Conservation (phyloP, 768 basidiomycete genomes). For the Lentinus brumalis region DNA sequence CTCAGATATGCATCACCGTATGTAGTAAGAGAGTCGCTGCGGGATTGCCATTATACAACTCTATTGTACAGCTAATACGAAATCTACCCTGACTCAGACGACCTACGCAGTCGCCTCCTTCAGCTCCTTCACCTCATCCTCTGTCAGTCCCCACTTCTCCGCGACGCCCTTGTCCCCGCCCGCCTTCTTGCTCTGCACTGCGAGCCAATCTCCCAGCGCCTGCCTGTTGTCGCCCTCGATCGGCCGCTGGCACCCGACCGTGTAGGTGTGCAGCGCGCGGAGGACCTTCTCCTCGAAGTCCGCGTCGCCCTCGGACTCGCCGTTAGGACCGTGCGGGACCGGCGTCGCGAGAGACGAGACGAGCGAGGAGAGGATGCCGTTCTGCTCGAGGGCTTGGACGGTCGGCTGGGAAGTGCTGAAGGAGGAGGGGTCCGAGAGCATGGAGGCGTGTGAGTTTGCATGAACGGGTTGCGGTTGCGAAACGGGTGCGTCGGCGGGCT, state of each 20-base stretch:
- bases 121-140: constrained; percentile 22
- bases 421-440: constrained; percentile 56
- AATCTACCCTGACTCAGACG: too few relatives aligned
- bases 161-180: constrained; percentile 22
- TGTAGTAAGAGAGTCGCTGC: too few relatives aligned
- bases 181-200: constrained; percentile 17
- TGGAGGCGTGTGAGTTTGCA: constrained; percentile 71
- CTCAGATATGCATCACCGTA: too few relatives aligned
- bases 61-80: too few relatives aligned
- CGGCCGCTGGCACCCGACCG: constrained; percentile 40
- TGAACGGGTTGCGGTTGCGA: constrained; percentile 44
- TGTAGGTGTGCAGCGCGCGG: constrained; percentile 60
- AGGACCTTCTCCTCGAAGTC: constrained; percentile 70
- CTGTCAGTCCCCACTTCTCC: constrained; percentile 33
- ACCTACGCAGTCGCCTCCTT: constrained; percentile 13
- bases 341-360: constrained; percentile 56
- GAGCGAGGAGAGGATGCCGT: constrained; percentile 50
- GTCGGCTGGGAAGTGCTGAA: constrained; percentile 52
- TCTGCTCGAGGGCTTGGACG: constrained; percentile 48
- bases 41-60: too few relatives aligned
- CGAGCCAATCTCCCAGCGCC: constrained; percentile 31
- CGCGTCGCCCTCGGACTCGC: constrained; percentile 59
- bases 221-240: constrained; percentile 29
- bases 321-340: constrained; percentile 66
- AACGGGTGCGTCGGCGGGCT: constrained; percentile 1